Conservation (phyloP, 1,284 basidiomycete species). For the Leccinum subrobustum region DNA sequence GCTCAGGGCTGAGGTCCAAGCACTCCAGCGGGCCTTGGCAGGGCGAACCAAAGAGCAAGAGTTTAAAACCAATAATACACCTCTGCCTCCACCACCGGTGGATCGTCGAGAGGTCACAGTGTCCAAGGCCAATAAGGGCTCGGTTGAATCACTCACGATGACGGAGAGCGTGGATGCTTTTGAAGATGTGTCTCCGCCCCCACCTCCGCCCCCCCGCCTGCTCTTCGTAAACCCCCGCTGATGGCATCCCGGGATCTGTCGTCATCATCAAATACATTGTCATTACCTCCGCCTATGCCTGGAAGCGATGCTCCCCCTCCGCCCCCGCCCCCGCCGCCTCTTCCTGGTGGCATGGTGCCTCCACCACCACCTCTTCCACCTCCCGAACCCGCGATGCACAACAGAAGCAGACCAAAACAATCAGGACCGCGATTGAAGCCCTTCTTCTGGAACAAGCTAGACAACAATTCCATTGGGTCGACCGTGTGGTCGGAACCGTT, state of each 20-base stretch:
- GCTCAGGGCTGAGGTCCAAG: slow-evolving; percentile 52
- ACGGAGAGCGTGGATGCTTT: slow-evolving; percentile 1
- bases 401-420: slow-evolving; percentile 32
- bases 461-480: slow-evolving; percentile 37
- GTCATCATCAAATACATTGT: slow-evolving; percentile 9
- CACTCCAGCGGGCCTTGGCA: slow-evolving; percentile 50
- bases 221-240: slow-evolving; percentile 10
- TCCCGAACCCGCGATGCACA: slow-evolving; percentile 32
- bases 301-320: slow-evolving; percentile 26
- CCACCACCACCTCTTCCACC: neutral
- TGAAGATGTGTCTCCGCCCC: slow-evolving; percentile 7
- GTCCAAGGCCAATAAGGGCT: slow-evolving; percentile 23
- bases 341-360: neutral
- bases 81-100: slow-evolving; percentile 57
- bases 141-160: slow-evolving; percentile 1
- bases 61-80: slow-evolving; percentile 65
- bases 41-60: slow-evolving; percentile 65
- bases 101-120: slow-evolving; percentile 22
- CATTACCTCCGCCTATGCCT: slow-evolving; percentile 13
- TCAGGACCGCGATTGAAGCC: slow-evolving; percentile 64
- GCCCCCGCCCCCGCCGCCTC: slow-evolving; percentile 17
- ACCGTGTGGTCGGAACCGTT: slow-evolving; percentile 75
- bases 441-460: slow-evolving; percentile 89
- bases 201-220: slow-evolving; percentile 10
- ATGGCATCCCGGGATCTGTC: slow-evolving; percentile 16